Conservation (phyloP, 75 land plant species). For the Sequoiadendron giganteum region DNA sequence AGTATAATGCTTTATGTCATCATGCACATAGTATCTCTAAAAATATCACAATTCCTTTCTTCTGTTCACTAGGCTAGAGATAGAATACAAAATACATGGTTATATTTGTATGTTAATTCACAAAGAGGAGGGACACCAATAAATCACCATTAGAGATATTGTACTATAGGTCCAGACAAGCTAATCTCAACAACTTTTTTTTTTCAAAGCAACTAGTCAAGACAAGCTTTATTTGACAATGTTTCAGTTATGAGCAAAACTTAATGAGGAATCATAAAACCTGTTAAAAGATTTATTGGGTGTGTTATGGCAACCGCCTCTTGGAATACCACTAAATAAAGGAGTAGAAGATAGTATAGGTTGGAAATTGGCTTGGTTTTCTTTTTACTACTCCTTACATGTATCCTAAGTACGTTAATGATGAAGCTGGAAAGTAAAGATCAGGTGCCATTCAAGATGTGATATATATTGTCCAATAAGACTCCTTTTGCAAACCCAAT, state of each 20-base stretch:
- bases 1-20: no score
- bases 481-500: background rate
- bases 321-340: background rate
- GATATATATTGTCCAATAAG: background rate
- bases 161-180: no score
- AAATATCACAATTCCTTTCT: no score
- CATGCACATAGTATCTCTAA: no score
- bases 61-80: no score
- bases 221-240: background rate
- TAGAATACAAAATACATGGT: no score
- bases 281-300: background rate
- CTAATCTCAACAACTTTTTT: background rate
- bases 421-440: no score
- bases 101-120: no score
- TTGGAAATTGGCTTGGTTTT: background rate
- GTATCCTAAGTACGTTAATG: background rate
- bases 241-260: background rate
- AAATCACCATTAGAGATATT: no score
- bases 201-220: no score
- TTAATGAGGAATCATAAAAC: background rate
- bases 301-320: background rate
- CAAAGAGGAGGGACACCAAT: no score
- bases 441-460: background rate
- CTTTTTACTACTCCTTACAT: no score
- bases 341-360: background rate